These are phyloP conservation scores for Aspergillus luchuensis DNA, from an alignment of 2,329 filamentous ascomycete species.

Conservation along the genomic window DNA sequence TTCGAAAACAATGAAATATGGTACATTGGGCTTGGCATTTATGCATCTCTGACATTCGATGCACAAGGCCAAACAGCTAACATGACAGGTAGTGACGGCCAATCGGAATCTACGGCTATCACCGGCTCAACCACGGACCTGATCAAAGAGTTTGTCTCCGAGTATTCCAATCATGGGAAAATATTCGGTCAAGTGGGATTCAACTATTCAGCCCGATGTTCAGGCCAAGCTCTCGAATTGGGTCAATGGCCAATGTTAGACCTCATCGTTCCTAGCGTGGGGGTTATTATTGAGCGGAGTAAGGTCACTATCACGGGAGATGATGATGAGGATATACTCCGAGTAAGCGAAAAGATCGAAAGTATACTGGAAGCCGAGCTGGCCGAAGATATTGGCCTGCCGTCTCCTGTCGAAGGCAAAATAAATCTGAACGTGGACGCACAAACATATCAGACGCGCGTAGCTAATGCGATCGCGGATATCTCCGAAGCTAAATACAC, in stretches of 20 bases:
- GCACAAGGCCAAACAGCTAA: slow-evolving; percentile 7
- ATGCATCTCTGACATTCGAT: slow-evolving; percentile 14
- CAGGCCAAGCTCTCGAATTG: slow-evolving; percentile 4
- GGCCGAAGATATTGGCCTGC: neutral
- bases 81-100: too few species aligned
- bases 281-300: neutral
- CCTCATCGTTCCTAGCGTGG: slow-evolving; percentile 11
- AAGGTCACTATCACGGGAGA: neutral
- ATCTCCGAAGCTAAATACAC: slow-evolving; percentile 12
- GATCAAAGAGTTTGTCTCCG: slow-evolving; percentile 10
- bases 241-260: slow-evolving; percentile 16
- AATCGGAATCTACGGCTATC: neutral
- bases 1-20: slow-evolving; percentile 17
- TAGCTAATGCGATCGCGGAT: slow-evolving; percentile 7
- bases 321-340: neutral
- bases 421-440: neutral
- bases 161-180: neutral
- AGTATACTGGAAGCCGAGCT: too few species aligned
- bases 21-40: slow-evolving; percentile 16
- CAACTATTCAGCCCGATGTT: slow-evolving; percentile 18
- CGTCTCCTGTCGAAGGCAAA: neutral
- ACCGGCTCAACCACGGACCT: neutral
- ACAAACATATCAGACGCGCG: neutral
- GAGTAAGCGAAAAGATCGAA: neutral
- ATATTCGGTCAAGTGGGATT: slow-evolving; percentile 21